Percentiles rank a stretch among this genome's conserved stretches.
phyloP scores from a whole-genome alignment of 495 filamentous ascomycete genomes.

The Neurospora pannonica region DNA sequence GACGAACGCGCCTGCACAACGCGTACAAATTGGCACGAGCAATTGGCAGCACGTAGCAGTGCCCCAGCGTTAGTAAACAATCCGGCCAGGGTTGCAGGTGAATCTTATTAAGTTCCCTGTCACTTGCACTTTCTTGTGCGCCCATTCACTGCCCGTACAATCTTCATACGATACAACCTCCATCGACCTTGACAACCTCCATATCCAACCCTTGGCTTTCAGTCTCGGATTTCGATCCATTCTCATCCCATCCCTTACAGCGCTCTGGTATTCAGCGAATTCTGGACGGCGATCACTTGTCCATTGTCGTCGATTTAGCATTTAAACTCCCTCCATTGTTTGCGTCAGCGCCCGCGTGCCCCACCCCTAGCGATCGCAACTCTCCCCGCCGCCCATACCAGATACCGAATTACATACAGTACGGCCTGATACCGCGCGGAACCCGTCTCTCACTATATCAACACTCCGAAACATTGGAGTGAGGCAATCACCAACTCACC shows the following conservation, averaged over 20 bases:
- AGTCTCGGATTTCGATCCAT: background rate
- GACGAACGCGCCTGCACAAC: background rate
- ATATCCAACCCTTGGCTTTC: background rate
- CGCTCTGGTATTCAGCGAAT: background rate
- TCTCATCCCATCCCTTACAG: background rate
- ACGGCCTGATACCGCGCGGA: background rate
- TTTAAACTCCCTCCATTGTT: background rate
- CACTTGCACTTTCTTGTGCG: background rate
- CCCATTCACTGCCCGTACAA: background rate
- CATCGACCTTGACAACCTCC: background rate
- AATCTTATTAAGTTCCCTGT: background rate
- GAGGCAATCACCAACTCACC: background rate
- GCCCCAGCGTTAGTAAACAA: background rate
- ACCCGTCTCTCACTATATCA: background rate
- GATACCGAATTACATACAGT: background rate
- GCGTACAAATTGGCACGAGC: background rate
- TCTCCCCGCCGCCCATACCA: background rate
- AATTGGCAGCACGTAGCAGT: background rate
- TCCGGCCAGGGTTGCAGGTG: background rate
- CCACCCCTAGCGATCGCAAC: background rate
- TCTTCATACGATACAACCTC: background rate
- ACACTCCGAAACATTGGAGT: background rate
- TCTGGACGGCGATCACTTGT: background rate
- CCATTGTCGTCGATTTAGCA: background rate
- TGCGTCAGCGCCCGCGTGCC: background rate